Base-by-base conservation (phyloP, 2,329 filamentous ascomycete species). In the Claviceps cyperi region DNA sequence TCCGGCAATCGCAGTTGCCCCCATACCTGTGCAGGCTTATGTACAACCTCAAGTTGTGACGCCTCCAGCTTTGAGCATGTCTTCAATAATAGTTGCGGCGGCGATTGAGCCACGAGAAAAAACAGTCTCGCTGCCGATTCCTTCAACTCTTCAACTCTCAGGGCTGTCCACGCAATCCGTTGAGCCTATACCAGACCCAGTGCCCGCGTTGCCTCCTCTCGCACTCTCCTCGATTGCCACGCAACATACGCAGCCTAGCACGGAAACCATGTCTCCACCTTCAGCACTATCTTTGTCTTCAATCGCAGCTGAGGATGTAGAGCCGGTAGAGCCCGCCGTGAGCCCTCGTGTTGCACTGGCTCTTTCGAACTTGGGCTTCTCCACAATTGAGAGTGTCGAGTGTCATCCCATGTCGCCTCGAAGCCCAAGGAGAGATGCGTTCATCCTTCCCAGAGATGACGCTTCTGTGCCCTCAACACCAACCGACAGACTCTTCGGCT, bases 371-470 rank as follows among this genome's bases (percentile, higher is more conserved):
- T 64, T 72, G 47, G 68, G 61, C 15, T 71, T 75, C 56, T 74
- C 73, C 3, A 55, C 64, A 1, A 66, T 77, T 41, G 65, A 68
- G 51, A 69, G 70, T 4, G 59, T 75, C 7, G 68, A 73, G 49
- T 74, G 69, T 3, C 66, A 69, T 46, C 74, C 72, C 6, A 56
- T 69, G n/a, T 63, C 66, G 40, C 67, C 70, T 21, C 70, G 72
- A 51, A 78, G 71, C 55, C 75, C 74, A 1, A 74, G 70, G 63
- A 68, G 75, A 51, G 72, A 78, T 54, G 78, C 64, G 1, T 76
- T 81, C 54, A 74, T 81, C 51, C 69, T 81, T 21, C 73, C 77
- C 1, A 69, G 68, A 17, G 74, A 77, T 40, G 59, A 65, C 49
- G 58, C 57, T 32, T 57, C 61, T n/a, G 53, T 58, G 11, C 68